Evolutionary conservation across 768 basidiomycete genomes (phyloP).

Genomic region (Boletus speciosus): DNA sequence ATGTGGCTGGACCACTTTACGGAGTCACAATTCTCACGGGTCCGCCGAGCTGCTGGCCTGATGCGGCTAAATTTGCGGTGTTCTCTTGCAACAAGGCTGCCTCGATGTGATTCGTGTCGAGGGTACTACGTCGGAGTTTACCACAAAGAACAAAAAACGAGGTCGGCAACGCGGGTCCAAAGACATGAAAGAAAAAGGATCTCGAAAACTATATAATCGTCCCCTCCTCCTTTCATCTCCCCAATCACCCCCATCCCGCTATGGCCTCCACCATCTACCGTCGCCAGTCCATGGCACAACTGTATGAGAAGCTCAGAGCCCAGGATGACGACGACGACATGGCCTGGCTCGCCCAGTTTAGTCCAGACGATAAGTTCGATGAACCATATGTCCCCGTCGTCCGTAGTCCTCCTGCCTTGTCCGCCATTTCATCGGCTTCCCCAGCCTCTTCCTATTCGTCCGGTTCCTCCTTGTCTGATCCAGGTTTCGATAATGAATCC

Average conservation of each 20-base stretch:
- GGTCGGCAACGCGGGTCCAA: conserved; percentile 37
- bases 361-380: conserved; percentile 32
- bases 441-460: conserved; percentile 25
- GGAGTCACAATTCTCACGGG: conserved; percentile 31
- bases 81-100: conserved; percentile 32
- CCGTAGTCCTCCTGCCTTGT: conserved; percentile 21
- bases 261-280: conserved; percentile 33
- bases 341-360: conserved; percentile 35
- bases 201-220: conserved; percentile 30
- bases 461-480: conserved; percentile 16
- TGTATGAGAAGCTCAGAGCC: conserved; percentile 33
- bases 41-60: conserved; percentile 18
- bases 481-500: conserved; percentile 20
- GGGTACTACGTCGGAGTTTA: conserved; percentile 36
- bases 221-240: conserved; percentile 17
- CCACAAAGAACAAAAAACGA: conserved; percentile 40
- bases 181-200: conserved; percentile 38
- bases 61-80: conserved; percentile 12
- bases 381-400: conserved; percentile 21
- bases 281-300: conserved; percentile 36
- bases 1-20: conserved; percentile 23
- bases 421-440: conserved; percentile 29
- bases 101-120: conserved; percentile 35
- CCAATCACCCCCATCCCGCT: conserved; percentile 9
- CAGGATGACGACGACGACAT: conserved; percentile 35